These are phyloP conservation scores for Termitomyces eurrhizus DNA, from an alignment of 768 basidiomycete species.

Conservation along the genomic window DNA sequence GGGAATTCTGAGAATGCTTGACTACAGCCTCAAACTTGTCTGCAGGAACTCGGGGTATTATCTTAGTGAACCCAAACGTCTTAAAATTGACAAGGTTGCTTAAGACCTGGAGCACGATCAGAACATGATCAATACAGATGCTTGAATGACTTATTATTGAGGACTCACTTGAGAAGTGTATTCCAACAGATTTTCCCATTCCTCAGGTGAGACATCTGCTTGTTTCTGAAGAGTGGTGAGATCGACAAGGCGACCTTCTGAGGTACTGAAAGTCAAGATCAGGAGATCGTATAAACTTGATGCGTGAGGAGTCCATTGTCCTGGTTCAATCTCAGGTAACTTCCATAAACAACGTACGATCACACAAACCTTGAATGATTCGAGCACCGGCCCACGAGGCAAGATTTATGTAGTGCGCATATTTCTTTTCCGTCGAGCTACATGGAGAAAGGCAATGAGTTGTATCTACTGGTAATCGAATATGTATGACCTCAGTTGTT, in stretches of 20 bases:
- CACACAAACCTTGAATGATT: constrained; percentile 58
- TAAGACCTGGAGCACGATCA: constrained; percentile 35
- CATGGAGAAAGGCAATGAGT: constrained; percentile 7
- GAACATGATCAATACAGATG: neutral
- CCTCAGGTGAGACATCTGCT: constrained; percentile 50
- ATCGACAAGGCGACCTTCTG: constrained; percentile 51
- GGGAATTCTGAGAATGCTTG: constrained; percentile 52
- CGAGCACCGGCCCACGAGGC: constrained; percentile 85
- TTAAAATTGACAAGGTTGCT: constrained; percentile 74
- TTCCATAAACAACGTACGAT: neutral
- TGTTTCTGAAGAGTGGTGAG: constrained; percentile 46
- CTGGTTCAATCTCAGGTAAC: constrained; percentile 23
- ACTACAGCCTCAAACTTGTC: constrained; percentile 64
- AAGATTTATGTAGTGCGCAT: constrained; percentile 65
- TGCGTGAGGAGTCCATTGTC: constrained; percentile 77
- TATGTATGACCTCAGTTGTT: constrained; percentile 52
- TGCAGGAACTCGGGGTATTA: constrained; percentile 65
- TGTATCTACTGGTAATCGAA: neutral
- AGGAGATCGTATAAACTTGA: constrained; percentile 66
- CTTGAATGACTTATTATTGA: neutral
- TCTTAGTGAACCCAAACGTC: constrained; percentile 83
- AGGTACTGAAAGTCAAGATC: constrained; percentile 61
- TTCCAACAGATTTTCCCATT: constrained; percentile 69
- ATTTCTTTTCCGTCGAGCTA: constrained; percentile 74
- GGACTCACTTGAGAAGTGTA: constrained; percentile 65